phyloP scores from a whole-genome alignment of 164 flowering plant species.

The Protea cynaroides region DNA sequence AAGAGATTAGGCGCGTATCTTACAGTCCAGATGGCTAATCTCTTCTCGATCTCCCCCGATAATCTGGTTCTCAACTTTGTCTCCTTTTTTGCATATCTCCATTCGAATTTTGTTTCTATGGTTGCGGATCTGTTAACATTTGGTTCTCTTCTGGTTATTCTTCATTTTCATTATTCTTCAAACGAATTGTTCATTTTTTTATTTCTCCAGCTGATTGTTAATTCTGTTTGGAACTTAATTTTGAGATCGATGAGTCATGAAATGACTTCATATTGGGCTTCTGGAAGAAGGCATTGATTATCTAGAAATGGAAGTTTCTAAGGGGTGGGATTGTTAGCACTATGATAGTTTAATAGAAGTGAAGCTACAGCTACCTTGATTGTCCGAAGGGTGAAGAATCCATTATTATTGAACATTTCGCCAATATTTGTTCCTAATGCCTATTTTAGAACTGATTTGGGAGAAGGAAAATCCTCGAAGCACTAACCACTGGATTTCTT shows the following conservation, averaged over 20 bases:
- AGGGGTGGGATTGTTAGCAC: too few species aligned
- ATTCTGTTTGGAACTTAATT: neutral
- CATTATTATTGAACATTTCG: neutral
- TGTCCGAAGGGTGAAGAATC: neutral
- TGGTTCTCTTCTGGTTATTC: neutral
- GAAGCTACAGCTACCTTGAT: neutral
- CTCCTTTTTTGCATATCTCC: neutral
- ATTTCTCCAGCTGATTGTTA: neutral
- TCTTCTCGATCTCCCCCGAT: conserved; percentile 40
- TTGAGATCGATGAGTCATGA: neutral
- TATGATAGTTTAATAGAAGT: neutral
- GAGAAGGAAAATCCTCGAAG: too few species aligned
- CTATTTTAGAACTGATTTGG: neutral
- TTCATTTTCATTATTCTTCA: neutral
- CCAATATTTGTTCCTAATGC: neutral
- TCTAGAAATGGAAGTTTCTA: too few species aligned
- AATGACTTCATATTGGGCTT: neutral
- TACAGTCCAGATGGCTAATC: conserved; percentile 64
- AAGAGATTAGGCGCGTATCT: conserved; percentile 68
- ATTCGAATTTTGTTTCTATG: neutral
- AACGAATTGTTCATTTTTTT: neutral
- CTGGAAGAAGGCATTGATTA: too few species aligned
- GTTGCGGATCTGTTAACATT: conserved; percentile 2
- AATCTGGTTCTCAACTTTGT: conserved; percentile 33
- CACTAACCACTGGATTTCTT: too few species aligned